Conservation (phyloP, 352 stramenopile genomes). For the Sclerospora graminicola region DNA sequence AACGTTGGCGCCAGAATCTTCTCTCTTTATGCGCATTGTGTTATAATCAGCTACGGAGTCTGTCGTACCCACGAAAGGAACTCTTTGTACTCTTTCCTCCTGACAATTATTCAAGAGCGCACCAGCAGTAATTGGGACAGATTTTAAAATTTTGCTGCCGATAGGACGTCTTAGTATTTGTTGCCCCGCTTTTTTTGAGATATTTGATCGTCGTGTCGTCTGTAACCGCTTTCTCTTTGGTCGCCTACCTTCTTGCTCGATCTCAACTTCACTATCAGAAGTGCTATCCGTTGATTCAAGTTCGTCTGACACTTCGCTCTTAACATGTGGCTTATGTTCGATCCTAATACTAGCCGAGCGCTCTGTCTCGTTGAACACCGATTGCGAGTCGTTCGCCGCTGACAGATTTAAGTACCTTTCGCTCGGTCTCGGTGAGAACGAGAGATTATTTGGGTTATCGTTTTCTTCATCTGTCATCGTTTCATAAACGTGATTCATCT, state of each 20-base stretch:
- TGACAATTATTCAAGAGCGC: no score
- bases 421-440: not conserved
- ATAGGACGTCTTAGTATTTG: not conserved
- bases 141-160: not conserved
- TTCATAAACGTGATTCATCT: slow-evolving; percentile 18
- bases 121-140: not conserved
- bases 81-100: no score
- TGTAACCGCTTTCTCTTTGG: slow-evolving; percentile 3
- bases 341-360: not conserved
- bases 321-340: not conserved
- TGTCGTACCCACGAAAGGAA: no score
- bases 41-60: no score
- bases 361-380: slow-evolving; percentile 1
- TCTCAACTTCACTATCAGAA: not conserved
- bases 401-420: slow-evolving; percentile 1
- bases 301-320: slow-evolving; percentile 4
- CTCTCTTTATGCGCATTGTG: no score
- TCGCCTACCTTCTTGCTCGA: not conserved
- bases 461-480: slow-evolving; percentile 3
- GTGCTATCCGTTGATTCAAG: slow-evolving; percentile 6
- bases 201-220: slow-evolving; percentile 2
- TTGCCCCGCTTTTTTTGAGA: not conserved
- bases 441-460: slow-evolving; percentile 1
- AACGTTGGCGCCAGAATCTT: not conserved
- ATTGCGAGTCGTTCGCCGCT: not conserved